These are phyloP conservation scores for Phaseolus coccineus DNA, from an alignment of 331 rosid genomes.

Conservation along the genomic window DNA sequence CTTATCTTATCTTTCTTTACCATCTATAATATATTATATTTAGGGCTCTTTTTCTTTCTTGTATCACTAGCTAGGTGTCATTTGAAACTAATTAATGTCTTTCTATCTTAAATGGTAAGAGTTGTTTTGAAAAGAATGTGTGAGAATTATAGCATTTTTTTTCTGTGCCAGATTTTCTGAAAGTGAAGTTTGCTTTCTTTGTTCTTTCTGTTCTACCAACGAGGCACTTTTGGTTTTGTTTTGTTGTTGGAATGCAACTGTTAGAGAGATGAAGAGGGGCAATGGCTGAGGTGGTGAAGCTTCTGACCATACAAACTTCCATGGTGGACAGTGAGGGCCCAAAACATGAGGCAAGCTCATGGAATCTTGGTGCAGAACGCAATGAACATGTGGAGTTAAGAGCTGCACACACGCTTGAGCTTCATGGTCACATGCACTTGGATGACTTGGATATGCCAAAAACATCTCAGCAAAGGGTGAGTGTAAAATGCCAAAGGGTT, in stretches of 20 bases:
- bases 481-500: slow-evolving; percentile 23
- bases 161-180: slow-evolving; percentile 27
- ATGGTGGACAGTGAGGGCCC: slow-evolving; percentile 47
- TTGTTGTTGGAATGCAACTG: slow-evolving; percentile 30
- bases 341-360: slow-evolving; percentile 56
- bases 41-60: neutral
- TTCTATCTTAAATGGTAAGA: too few species aligned
- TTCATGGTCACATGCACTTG: slow-evolving; percentile 53
- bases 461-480: neutral
- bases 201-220: neutral
- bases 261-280: slow-evolving; percentile 2
- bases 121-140: neutral
- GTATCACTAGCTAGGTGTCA: neutral
- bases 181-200: slow-evolving; percentile 26
- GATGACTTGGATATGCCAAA: slow-evolving; percentile 47
- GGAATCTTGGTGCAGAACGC: slow-evolving; percentile 54
- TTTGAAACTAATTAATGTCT: too few species aligned
- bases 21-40: neutral
- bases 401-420: slow-evolving; percentile 54
- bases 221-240: slow-evolving; percentile 38
- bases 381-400: slow-evolving; percentile 52
- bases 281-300: slow-evolving; percentile 46
- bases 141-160: neutral
- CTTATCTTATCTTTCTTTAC: neutral
- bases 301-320: slow-evolving; percentile 45